phyloP scores from a whole-genome alignment of 148 eudicot species.

The Arctostaphylos glauca region DNA sequence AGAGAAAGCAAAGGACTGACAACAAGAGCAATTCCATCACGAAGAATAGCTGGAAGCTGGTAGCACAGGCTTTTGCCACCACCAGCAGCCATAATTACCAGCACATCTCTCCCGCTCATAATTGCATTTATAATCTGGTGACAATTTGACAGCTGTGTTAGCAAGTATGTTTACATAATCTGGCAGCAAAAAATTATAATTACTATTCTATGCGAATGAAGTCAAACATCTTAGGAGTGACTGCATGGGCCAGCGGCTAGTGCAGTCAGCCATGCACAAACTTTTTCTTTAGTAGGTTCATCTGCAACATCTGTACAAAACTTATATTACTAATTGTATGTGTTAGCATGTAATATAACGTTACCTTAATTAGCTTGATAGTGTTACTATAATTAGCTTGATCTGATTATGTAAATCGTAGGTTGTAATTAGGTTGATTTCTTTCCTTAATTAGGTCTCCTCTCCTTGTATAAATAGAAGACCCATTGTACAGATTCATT shows the following conservation, averaged over 20 bases:
- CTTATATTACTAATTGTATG: background rate
- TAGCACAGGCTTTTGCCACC: constrained; percentile 99
- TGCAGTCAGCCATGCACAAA: background rate
- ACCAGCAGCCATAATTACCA: constrained; percentile 99
- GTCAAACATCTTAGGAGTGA: background rate
- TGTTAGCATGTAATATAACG: too few species aligned
- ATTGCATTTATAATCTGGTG: constrained; percentile 83
- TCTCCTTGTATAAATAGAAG: too few species aligned
- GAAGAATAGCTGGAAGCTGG: constrained; percentile 96
- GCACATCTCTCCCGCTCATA: constrained; percentile 89
- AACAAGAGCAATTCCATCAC: constrained; percentile 78
- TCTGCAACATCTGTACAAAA: background rate
- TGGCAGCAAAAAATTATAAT: background rate
- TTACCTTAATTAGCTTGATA: too few species aligned
- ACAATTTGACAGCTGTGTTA: constrained; percentile 8
- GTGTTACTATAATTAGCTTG: too few species aligned
- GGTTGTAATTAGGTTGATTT: too few species aligned
- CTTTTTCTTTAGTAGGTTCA: background rate
- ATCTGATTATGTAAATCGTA: too few species aligned
- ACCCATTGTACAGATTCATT: too few species aligned
- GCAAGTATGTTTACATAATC: constrained; percentile 12
- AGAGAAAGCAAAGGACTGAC: constrained; percentile 97
- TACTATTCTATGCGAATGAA: background rate
- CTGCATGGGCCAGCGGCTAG: background rate
- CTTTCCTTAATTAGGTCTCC: too few species aligned